Base-by-base conservation (phyloP, 2,329 filamentous ascomycete genomes). In the Epichloe sibirici region DNA sequence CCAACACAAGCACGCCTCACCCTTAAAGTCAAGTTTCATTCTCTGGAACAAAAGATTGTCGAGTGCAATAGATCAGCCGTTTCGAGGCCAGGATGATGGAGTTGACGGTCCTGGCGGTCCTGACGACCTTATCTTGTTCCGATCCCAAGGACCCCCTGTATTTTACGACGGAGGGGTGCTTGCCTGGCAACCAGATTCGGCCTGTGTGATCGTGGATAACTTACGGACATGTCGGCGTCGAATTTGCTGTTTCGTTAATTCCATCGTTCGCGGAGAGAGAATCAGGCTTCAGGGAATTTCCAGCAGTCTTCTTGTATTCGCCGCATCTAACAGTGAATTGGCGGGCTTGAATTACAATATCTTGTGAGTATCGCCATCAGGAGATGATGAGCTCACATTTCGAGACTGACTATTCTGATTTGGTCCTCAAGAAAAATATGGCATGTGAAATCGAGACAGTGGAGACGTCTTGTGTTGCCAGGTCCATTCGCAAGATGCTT, bases 81-180 rank as follows among this genome's bases (percentile, higher is more conserved):
- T 51, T 31, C 51, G 4, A n/a, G 56, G 42, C 43, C 9, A 37
- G 4, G 15, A 2, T 25, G 35, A 15, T 8, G 15, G 28, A 3
- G 31, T 42, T 23, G 40, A 23, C 1, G 38, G 48, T n/a, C n/a
- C 13, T 28, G 40, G 17, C 1, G 38, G 48, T n/a, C n/a, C 13
- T 37, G 40, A 43, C 6, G 40, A 43, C 3, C n/a, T 23, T 0
- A 0, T 40, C 23, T 11, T 13, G 9, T 60, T 56, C 51, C 52
- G 55, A 8, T 47, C 48, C 1, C 45, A 48, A 23, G 47, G 51
- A 12, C 35, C 55, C 6, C 56, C 47, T 5, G 54, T 61, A 1
- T 51, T 57, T 12, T 66, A 65, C n/a, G 53, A 56, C 6, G 51
- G 57, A 7, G 56, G 57, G 5, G 59, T 62, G 48, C 43, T 67